phyloP scores from a whole-genome alignment of 306 rosid genomes.

The Quercus agrifolia region DNA sequence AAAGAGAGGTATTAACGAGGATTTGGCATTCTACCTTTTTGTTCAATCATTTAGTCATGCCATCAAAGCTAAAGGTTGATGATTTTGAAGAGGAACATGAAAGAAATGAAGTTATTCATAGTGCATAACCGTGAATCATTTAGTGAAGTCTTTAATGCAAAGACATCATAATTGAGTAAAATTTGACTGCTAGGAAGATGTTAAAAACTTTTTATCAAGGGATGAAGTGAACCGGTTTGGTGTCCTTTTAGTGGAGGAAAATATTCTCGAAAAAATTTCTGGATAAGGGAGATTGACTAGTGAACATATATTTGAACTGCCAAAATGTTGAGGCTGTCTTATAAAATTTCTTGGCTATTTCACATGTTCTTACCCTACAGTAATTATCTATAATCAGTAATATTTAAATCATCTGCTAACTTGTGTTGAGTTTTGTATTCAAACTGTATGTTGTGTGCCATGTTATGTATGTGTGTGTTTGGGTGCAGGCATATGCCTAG shows the following conservation, averaged over 20 bases:
- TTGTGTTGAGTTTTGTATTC: not conserved
- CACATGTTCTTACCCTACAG: not conserved
- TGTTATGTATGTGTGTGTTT: not conserved
- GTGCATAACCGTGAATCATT: not conserved
- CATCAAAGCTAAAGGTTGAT: not conserved
- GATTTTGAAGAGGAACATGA: not conserved
- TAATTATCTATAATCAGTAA: not conserved
- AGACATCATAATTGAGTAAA: not conserved
- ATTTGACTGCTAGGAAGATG: not conserved
- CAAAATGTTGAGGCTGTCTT: not conserved
- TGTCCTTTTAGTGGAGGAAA: not conserved
- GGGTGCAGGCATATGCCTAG: not conserved
- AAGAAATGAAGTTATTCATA: not conserved
- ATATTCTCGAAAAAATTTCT: not conserved
- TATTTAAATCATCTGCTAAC: not conserved
- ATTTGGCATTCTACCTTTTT: conserved; percentile 4
- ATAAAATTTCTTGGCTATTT: too few relatives aligned
- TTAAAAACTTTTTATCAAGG: not conserved
- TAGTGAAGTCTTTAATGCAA: not conserved
- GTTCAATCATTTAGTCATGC: conserved; percentile 1
- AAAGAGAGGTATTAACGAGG: conserved; percentile 74
- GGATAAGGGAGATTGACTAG: too few relatives aligned
- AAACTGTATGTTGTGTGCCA: not conserved
- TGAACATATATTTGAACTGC: not conserved
- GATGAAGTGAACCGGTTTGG: not conserved